Evolutionary conservation across 257 asterid species (phyloP).

Genomic region (Cordia subcordata): DNA sequence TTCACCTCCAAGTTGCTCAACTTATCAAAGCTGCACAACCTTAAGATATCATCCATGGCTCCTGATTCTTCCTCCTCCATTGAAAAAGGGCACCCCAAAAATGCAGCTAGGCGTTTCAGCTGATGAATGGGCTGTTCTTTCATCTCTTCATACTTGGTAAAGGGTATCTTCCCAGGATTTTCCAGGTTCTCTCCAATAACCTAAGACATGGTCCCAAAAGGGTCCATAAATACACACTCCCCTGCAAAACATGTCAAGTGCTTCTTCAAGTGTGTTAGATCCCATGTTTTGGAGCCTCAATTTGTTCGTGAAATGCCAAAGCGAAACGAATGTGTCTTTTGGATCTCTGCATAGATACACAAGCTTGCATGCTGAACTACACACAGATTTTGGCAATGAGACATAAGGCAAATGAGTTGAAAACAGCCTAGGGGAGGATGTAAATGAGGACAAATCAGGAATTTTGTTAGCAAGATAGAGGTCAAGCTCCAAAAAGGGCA

Average conservation of each 20-base stretch:
- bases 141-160: conserved; percentile 13
- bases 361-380: conserved; percentile 2
- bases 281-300: neutral
- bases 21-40: conserved; percentile 5
- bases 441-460: neutral
- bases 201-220: conserved; percentile 16
- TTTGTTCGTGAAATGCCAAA: conserved; percentile 20
- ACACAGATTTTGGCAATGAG: conserved; percentile 7
- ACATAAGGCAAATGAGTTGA: conserved; percentile 13
- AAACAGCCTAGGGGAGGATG: conserved; percentile 5
- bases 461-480: neutral
- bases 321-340: conserved; percentile 8
- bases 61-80: conserved; percentile 9
- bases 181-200: conserved; percentile 9
- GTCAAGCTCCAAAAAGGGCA: conserved; percentile 8
- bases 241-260: conserved; percentile 12
- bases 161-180: conserved; percentile 3
- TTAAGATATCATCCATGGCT: conserved; percentile 6
- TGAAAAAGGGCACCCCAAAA: conserved; percentile 10
- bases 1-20: conserved; percentile 16
- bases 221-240: conserved; percentile 9
- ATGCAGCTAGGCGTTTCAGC: neutral
- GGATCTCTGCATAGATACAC: conserved; percentile 18
- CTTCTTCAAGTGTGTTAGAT: conserved; percentile 2
- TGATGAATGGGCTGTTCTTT: neutral